Evolutionary conservation across 2,329 filamentous ascomycete genomes (phyloP).

Genomic region (Scortechinia acanthostroma): DNA sequence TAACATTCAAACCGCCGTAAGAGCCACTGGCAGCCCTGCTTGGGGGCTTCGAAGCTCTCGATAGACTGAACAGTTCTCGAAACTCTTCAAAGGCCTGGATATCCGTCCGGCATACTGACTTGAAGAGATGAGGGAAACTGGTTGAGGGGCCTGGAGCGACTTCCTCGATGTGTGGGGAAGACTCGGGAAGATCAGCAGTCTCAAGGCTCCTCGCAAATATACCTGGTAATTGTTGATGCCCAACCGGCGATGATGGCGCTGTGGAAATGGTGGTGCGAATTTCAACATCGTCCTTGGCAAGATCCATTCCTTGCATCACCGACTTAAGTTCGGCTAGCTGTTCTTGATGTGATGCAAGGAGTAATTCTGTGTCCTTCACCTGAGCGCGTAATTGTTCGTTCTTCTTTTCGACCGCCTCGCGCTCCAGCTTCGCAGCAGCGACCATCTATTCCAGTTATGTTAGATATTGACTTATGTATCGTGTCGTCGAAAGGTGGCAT

Average conservation of each 20-base stretch:
- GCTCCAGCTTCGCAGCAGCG: conserved; percentile 71
- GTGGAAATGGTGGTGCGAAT: conserved; percentile 59
- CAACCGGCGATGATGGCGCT: conserved; percentile 75
- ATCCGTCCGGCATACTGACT: conserved; percentile 77
- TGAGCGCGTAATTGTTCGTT: conserved; percentile 84
- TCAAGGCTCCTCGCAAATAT: neutral
- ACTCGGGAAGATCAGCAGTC: conserved; percentile 11
- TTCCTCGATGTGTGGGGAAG: conserved; percentile 25
- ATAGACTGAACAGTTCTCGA: conserved; percentile 64
- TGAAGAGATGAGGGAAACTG: conserved; percentile 76
- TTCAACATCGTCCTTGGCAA: conserved; percentile 66
- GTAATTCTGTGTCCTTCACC: conserved; percentile 75
- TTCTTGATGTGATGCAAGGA: conserved; percentile 85
- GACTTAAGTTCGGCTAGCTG: conserved; percentile 84
- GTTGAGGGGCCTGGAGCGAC: conserved; percentile 48
- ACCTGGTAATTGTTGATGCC: conserved; percentile 41
- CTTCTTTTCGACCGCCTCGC: conserved; percentile 72
- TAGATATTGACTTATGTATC: too few species aligned
- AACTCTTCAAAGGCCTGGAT: conserved; percentile 80
- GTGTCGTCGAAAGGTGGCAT: conserved; percentile 42
- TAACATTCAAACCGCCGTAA: conserved; percentile 42
- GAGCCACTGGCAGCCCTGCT: conserved; percentile 70
- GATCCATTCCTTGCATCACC: conserved; percentile 81
- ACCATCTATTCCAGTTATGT: neutral
- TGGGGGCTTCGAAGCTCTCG: conserved; percentile 42